These are phyloP conservation scores for Diaporthe citri DNA, from an alignment of 2,329 filamentous ascomycete species.

Conservation along the genomic window DNA sequence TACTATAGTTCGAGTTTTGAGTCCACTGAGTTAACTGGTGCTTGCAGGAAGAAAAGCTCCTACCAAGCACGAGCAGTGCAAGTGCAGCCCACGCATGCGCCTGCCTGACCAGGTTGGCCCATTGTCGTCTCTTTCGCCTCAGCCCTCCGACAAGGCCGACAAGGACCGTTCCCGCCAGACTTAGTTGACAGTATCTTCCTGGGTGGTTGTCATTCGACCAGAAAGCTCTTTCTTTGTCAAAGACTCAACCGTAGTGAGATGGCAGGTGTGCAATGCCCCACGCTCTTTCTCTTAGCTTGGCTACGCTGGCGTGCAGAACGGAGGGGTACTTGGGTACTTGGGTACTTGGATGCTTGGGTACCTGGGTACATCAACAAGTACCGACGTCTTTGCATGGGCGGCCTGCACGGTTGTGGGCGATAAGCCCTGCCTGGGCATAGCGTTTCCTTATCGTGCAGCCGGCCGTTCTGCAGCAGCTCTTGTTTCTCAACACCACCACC, in stretches of 20 bases:
- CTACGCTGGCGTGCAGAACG: slow-evolving; percentile 12
- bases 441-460: slow-evolving; percentile 23
- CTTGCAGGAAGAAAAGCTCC: background rate
- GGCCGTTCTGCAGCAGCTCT: slow-evolving; percentile 25
- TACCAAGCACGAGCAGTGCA: no score
- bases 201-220: background rate
- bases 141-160: background rate
- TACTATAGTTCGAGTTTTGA: background rate
- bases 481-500: slow-evolving; percentile 22
- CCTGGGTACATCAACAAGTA: slow-evolving; percentile 4
- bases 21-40: background rate
- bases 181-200: background rate
- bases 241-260: background rate
- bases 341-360: background rate
- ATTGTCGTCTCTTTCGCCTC: background rate
- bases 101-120: background rate
- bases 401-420: background rate
- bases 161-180: background rate
- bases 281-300: slow-evolving; percentile 11
- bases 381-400: background rate
- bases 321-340: slow-evolving; percentile 9
- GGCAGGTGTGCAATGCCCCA: slow-evolving; percentile 20
- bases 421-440: slow-evolving; percentile 20
- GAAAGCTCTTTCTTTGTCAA: background rate
- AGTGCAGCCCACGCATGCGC: background rate